Conservation (phyloP, 176 grass and related monocot species). For the Carex littledalei region DNA sequence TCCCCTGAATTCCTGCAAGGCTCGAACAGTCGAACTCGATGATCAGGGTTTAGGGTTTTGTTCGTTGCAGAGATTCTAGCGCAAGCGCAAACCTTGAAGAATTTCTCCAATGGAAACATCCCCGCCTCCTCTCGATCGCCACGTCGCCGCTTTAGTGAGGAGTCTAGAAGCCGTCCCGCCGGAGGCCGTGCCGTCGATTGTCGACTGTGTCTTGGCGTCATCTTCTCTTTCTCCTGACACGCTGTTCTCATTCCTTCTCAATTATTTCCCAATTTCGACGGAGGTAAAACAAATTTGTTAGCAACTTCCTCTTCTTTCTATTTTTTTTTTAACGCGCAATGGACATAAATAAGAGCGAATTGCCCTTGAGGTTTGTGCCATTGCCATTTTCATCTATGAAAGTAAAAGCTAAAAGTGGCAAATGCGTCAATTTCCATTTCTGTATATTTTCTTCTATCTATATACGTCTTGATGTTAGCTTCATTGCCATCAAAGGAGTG, state of each 20-base stretch:
- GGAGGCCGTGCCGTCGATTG: conserved; percentile 43
- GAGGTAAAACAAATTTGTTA: conserved; percentile 23
- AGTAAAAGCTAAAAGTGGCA: neutral
- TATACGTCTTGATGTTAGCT: neutral
- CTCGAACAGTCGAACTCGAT: neutral
- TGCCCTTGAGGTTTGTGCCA: neutral
- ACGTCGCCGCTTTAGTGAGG: conserved; percentile 46
- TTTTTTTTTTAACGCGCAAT: neutral
- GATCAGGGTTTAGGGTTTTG: conserved; percentile 24
- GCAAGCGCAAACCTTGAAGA: neutral
- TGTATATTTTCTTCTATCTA: neutral
- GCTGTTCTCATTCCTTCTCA: conserved; percentile 68
- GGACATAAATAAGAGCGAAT: neutral
- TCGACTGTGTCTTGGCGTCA: conserved; percentile 74
- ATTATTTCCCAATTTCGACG: conserved; percentile 26
- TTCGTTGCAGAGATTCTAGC: neutral
- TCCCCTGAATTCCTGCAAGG: neutral
- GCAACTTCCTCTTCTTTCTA: neutral
- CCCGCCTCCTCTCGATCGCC: conserved; percentile 13
- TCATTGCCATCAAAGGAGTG: neutral
- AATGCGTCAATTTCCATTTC: neutral
- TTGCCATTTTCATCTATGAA: neutral
- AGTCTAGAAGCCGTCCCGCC: conserved; percentile 47
- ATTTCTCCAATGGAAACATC: neutral
- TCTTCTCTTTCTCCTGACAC: conserved; percentile 32